Evolutionary conservation across 805 yeast genomes (phyloP).

Genomic region (Danielozyma ontarioensis): DNA sequence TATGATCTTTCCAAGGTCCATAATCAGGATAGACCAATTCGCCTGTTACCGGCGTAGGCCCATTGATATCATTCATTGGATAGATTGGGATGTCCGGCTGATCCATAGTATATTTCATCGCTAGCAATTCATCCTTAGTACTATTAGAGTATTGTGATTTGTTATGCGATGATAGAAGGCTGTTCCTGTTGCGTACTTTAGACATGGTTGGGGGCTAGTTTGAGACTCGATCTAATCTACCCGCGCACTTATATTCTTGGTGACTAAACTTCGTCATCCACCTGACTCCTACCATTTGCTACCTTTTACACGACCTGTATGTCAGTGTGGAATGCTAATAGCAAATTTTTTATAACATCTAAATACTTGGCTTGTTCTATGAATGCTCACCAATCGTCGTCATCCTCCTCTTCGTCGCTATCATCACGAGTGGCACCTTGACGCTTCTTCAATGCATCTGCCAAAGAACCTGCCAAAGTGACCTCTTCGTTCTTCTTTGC

Average conservation of each 20-base stretch:
- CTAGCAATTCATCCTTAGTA: slow-evolving; percentile 26
- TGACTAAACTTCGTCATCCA: too few relatives aligned
- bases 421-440: slow-evolving; percentile 59
- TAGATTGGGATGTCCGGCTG: slow-evolving; percentile 28
- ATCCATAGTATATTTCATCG: slow-evolving; percentile 33
- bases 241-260: too few relatives aligned
- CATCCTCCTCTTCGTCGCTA: slow-evolving; percentile 67
- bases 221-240: too few relatives aligned
- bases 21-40: slow-evolving; percentile 56
- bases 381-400: slow-evolving; percentile 48
- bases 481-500: slow-evolving; percentile 59
- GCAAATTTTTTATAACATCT: too few relatives aligned
- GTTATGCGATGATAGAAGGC: slow-evolving; percentile 3
- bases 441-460: slow-evolving; percentile 79
- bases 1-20: slow-evolving; percentile 61
- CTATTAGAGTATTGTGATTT: slow-evolving; percentile 12
- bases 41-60: slow-evolving; percentile 1
- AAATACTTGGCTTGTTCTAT: too few relatives aligned
- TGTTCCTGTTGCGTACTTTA: slow-evolving; percentile 2
- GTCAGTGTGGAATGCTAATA: too few relatives aligned
- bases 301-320: too few relatives aligned
- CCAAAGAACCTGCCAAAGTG: slow-evolving; percentile 75
- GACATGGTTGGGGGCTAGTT: slow-evolving; percentile 1
- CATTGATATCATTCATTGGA: slow-evolving; percentile 28
- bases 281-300: too few relatives aligned